phyloP scores from a whole-genome alignment of 2,329 filamentous ascomycete genomes.

The Cercospora sp. region DNA sequence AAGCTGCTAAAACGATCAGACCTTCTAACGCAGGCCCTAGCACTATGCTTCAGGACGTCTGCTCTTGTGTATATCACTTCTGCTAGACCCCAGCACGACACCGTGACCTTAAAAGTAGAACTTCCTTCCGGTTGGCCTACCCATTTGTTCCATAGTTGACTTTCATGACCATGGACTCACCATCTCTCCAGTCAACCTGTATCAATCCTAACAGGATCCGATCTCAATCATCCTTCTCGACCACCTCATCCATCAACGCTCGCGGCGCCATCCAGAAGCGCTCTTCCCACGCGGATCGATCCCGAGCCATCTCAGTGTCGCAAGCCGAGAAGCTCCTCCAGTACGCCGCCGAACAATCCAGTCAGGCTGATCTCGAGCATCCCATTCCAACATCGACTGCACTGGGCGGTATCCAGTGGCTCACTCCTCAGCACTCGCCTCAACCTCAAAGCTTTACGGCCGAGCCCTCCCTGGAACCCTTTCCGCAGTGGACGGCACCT shows the following conservation, averaged over 20 bases:
- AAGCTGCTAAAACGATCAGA: slow-evolving; percentile 29
- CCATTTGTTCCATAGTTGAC: slow-evolving; percentile 22
- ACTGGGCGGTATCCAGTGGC: slow-evolving; percentile 31
- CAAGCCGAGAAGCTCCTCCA: slow-evolving; percentile 35
- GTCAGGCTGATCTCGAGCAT: slow-evolving; percentile 21
- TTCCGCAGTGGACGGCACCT: slow-evolving; percentile 36
- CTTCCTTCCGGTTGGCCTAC: slow-evolving; percentile 27
- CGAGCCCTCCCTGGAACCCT: slow-evolving; percentile 31
- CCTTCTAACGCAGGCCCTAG: slow-evolving; percentile 28
- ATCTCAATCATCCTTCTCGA: slow-evolving; percentile 32
- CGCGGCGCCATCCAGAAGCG: slow-evolving; percentile 36
- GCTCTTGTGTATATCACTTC: slow-evolving; percentile 27
- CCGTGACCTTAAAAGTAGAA: slow-evolving; percentile 22
- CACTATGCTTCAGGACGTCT: slow-evolving; percentile 22
- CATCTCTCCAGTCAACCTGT: slow-evolving; percentile 32
- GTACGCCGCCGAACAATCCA: slow-evolving; percentile 30
- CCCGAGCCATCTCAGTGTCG: slow-evolving; percentile 34
- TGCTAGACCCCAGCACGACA: slow-evolving; percentile 21
- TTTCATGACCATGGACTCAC: slow-evolving; percentile 38
- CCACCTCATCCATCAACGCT: slow-evolving; percentile 28
- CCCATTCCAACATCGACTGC: slow-evolving; percentile 16
- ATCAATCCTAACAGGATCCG: slow-evolving; percentile 25
- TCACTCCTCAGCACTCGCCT: slow-evolving; percentile 38
- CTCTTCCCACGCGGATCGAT: slow-evolving; percentile 26
- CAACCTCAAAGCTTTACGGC: slow-evolving; percentile 32